Evolutionary conservation across 129 eudicot species (phyloP), one percentile per base, ranked within the genome.

Genomic region (Glebionis coronaria): DNA sequence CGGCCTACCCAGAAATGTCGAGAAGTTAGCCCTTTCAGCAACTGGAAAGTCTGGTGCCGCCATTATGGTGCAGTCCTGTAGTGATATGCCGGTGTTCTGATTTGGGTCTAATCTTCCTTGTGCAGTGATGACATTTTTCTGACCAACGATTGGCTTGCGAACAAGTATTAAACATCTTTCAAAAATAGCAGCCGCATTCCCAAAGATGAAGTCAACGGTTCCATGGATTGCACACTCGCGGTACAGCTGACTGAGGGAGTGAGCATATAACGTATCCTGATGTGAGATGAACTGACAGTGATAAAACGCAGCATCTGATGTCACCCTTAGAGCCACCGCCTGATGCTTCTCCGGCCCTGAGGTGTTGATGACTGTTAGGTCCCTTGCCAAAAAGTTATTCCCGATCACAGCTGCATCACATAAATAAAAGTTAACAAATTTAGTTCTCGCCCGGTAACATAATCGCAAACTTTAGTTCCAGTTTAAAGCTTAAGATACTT

Each of bases 251-350:
- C 89, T 72, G 19, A 87, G 81, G 3, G 97, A 87, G 76, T 87
- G 97, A 2, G 90, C 92, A 16, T 90, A 90, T 13, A 90, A 84
- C 0, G 95, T 90, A 73, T 90, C 95, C 58, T 90, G 97, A 56
- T 90, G 78, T 19, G 92, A 84, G 38, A 73, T 81, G 69, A 90
- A 78, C 19, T 83, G 80, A 28, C 97, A 90, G 3, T 74, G 85
- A 51, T 73, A 90, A 73, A 90, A 90, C 0, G 90, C 97, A 16
- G 97, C 85, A 54, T 87, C 85, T 10, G 95, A 87, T 45, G 90
- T 87, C 8, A 82, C 95, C 11, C 92, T 61, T 6, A 85, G 66
- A 11, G 97, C 97, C 28, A 90, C 95, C 47, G 97, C 95, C 27
- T 90, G 97, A 54, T 84, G 91, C 80, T 84, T 90, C 42, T 83